Percentiles rank a stretch among this genome's conserved stretches.
Evolutionary conservation across 2,329 filamentous ascomycete genomes (phyloP).

Genomic region (Fusarium chaquense): DNA sequence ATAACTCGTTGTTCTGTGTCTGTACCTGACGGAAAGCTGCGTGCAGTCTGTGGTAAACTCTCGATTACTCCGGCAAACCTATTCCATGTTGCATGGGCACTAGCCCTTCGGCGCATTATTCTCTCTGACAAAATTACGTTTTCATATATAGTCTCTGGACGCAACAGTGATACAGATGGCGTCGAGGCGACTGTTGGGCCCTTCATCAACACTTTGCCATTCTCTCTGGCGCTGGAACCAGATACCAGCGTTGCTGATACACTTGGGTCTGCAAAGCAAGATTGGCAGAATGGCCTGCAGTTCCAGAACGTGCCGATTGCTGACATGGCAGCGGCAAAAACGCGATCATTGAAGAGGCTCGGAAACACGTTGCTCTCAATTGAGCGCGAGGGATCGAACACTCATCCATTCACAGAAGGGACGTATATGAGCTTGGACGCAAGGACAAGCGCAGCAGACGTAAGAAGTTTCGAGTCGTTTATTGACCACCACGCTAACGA

Average conservation of each 20-base stretch:
- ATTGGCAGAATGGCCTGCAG: constrained; percentile 12
- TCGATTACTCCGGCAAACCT: constrained; percentile 9
- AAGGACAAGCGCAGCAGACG: constrained; percentile 12
- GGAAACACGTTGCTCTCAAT: constrained; percentile 9
- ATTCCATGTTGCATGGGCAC: constrained; percentile 10
- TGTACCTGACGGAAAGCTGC: constrained; percentile 1
- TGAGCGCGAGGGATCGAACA: constrained; percentile 5
- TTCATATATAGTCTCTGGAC: constrained; percentile 11
- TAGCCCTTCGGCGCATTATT: constrained; percentile 10
- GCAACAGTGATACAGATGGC: not conserved
- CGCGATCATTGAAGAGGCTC: constrained; percentile 5
- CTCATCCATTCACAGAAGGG: constrained; percentile 7
- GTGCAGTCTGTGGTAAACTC: constrained; percentile 8
- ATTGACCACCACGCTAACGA: constrained; percentile 6
- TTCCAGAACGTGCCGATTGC: constrained; percentile 9
- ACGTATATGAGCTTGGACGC: constrained; percentile 9
- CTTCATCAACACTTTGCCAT: constrained; percentile 8
- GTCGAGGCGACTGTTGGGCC: constrained; percentile 11
- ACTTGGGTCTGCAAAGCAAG: constrained; percentile 3
- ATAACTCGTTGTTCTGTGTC: constrained; percentile 4
- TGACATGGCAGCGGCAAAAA: constrained; percentile 5
- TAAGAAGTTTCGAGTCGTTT: not conserved
- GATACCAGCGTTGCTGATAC: constrained; percentile 8
- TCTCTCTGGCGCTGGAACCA: not conserved
- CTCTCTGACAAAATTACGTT: constrained; percentile 7